These are phyloP conservation scores for Pichia sp. DNA, from an alignment of 1,139 yeast species.

Conservation along the genomic window DNA sequence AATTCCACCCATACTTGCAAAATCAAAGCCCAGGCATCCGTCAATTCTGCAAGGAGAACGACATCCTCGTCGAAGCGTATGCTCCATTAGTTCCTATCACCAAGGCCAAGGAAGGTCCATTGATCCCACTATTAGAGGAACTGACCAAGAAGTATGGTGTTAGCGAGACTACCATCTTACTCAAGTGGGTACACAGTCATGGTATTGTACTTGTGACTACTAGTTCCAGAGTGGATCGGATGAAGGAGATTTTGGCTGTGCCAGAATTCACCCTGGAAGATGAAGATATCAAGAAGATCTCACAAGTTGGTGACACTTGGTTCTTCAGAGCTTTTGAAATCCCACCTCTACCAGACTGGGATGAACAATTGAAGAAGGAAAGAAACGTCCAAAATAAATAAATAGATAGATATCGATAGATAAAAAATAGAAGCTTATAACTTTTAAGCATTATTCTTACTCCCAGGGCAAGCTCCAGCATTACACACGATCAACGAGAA, in stretches of 20 bases:
- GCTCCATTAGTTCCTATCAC: slow-evolving; percentile 52
- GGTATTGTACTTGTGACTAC: slow-evolving; percentile 69
- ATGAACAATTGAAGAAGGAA: slow-evolving; percentile 16
- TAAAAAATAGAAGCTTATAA: too few species aligned
- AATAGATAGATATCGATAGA: background rate
- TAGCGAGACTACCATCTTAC: slow-evolving; percentile 53
- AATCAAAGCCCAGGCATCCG: slow-evolving; percentile 61
- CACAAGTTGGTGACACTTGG: slow-evolving; percentile 29
- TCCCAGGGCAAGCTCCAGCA: too few species aligned
- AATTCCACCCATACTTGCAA: slow-evolving; percentile 61
- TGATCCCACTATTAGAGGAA: slow-evolving; percentile 33
- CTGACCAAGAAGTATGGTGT: slow-evolving; percentile 48
- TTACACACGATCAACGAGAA: too few species aligned
- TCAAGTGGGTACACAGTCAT: slow-evolving; percentile 60
- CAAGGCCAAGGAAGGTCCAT: slow-evolving; percentile 30
- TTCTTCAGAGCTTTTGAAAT: slow-evolving; percentile 22
- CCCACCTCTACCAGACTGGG: slow-evolving; percentile 16
- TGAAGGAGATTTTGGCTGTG: slow-evolving; percentile 46
- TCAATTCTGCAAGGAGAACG: slow-evolving; percentile 42
- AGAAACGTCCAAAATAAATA: slow-evolving; percentile 7
- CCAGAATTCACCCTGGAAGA: slow-evolving; percentile 44
- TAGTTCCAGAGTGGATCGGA: slow-evolving; percentile 52
- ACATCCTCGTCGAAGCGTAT: slow-evolving; percentile 57
- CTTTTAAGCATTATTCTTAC: too few species aligned
- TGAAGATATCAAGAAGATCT: slow-evolving; percentile 40